Evolutionary conservation across 2,329 filamentous ascomycete genomes (phyloP), one percentile per base, ranked within the genome.

Genomic region (Fusarium xyrophilum): DNA sequence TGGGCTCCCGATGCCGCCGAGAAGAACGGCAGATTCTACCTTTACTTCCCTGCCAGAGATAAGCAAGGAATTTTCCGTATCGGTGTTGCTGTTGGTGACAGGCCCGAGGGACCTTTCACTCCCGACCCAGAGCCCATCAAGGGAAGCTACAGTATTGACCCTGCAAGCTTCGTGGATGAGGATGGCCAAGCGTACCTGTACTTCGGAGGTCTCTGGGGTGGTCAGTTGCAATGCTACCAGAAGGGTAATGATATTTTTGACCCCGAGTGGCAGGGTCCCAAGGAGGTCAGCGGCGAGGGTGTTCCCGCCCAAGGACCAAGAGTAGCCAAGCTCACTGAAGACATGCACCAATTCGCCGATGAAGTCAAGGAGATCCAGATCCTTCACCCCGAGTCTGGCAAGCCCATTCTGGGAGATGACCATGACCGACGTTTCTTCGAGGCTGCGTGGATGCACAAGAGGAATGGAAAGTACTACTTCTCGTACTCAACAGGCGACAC

Each of bases 141-240:
- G 52, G 91, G 90, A 3, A 90, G 86, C 69, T 93, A 89, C 79
- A 91, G 88, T 73, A 93, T 94, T 74, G 91, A 94, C 75, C 91
- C 91, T 1, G 91, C 91, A 15, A 84, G 83, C 35, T 92, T 93
- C 67, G 90, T 93, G 19, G 91, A 94, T 51, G 74, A 80, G 23
- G 77, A 80, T 51, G 77, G 76, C 39, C 67, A 78, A 60, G 77
- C 72, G 3, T 81, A 80, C 60, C 72, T 81, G 32, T 94, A 93
- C 78, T 93, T 93, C 70, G 91, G 91, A 44, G 91, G 91, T 0
- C 84, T 94, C 25, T 94, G 91, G 91, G 91, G 91, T 60, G 91
- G 91, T 0, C 91, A 94, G 79, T 81, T 94, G 68, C 91, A 93
- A 78, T 93, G 91, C 81, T 94, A 91, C 85, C 82, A 84, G 69